These are phyloP conservation scores for Candida wancherniae DNA, from an alignment of 805 yeast genomes.

Conservation along the genomic window DNA sequence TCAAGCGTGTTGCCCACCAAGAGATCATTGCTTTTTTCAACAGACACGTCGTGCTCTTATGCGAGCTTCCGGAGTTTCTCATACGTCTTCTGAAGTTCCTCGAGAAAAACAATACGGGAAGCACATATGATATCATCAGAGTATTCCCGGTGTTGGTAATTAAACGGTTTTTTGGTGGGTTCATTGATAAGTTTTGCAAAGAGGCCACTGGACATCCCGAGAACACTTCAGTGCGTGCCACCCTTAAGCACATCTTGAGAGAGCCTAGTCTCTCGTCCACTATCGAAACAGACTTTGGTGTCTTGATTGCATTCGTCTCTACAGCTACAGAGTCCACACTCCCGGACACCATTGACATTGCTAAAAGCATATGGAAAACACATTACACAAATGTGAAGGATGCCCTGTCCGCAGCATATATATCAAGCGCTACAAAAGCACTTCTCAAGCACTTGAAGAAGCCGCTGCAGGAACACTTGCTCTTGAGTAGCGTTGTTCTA, in stretches of 20 bases:
- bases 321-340: slow-evolving; percentile 2
- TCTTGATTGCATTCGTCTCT: slow-evolving; percentile 16
- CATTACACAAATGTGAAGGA: slow-evolving; percentile 18
- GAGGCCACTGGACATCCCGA: slow-evolving; percentile 4
- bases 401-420: slow-evolving; percentile 5
- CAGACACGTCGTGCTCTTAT: slow-evolving; percentile 4
- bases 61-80: slow-evolving; percentile 11
- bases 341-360: slow-evolving; percentile 6
- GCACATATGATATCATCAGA: slow-evolving; percentile 4
- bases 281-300: slow-evolving; percentile 41
- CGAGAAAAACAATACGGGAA: not conserved
- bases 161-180: slow-evolving; percentile 10
- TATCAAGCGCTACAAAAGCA: not conserved
- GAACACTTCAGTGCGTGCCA: slow-evolving; percentile 8
- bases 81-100: slow-evolving; percentile 4
- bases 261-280: slow-evolving; percentile 52
- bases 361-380: slow-evolving; percentile 11
- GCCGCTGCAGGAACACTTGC: slow-evolving; percentile 5
- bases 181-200: slow-evolving; percentile 1
- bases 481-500: slow-evolving; percentile 8
- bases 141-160: slow-evolving; percentile 8
- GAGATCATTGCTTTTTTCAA: slow-evolving; percentile 4
- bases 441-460: slow-evolving; percentile 1
- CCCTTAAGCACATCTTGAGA: slow-evolving; percentile 38
- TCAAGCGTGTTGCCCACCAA: not conserved